phyloP scores from a whole-genome alignment of 1,139 yeast species.

The Protomyces pachydermus region DNA sequence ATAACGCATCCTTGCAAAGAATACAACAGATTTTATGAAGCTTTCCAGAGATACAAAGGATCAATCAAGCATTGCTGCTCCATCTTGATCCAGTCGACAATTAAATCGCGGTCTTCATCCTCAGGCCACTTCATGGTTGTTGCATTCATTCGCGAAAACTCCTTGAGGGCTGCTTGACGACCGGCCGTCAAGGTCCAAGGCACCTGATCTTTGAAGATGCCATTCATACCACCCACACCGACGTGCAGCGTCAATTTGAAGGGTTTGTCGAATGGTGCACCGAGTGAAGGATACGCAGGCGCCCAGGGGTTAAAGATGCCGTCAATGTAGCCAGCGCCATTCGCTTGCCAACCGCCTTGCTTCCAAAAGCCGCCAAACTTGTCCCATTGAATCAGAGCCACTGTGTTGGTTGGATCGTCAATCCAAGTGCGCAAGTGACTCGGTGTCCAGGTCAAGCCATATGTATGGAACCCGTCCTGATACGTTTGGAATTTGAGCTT shows the following conservation, averaged over 20 bases:
- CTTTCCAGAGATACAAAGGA: neutral
- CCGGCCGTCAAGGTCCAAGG: conserved; percentile 27
- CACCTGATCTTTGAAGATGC: conserved; percentile 29
- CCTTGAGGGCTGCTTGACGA: conserved; percentile 16
- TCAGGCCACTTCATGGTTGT: conserved; percentile 25
- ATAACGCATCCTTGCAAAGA: neutral
- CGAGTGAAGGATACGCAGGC: conserved; percentile 23
- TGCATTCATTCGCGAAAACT: conserved; percentile 5
- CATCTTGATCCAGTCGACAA: conserved; percentile 24
- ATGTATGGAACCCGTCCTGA: conserved; percentile 30
- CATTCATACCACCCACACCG: conserved; percentile 33
- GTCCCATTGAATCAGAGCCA: conserved; percentile 28
- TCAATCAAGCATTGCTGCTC: conserved; percentile 16
- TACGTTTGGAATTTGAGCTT: conserved; percentile 16
- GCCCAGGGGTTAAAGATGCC: conserved; percentile 28
- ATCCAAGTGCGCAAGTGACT: conserved; percentile 30
- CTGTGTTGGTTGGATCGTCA: conserved; percentile 31
- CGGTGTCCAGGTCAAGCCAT: conserved; percentile 31
- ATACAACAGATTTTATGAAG: neutral
- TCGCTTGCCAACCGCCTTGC: conserved; percentile 25
- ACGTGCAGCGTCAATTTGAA: conserved; percentile 31
- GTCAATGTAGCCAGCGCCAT: conserved; percentile 4
- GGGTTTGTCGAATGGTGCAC: conserved; percentile 32
- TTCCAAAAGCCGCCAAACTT: conserved; percentile 29
- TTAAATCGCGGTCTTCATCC: conserved; percentile 20